A percentile compares a stretch with the other conserved stretches of the same genome.
These are phyloP conservation scores for Solanum appendiculatum DNA, from an alignment of 257 asterid species.

Conservation along the genomic window DNA sequence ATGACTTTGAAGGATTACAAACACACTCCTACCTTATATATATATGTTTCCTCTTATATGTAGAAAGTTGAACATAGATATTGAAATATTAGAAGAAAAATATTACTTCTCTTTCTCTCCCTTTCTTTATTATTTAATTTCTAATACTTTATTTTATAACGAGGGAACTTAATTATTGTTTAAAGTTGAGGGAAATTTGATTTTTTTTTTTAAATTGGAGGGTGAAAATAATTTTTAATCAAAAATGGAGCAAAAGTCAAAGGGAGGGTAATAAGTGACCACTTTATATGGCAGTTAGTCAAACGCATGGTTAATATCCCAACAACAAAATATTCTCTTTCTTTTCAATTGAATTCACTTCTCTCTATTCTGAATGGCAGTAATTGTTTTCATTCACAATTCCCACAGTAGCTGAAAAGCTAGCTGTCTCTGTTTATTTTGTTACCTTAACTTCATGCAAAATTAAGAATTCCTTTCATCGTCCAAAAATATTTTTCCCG, in stretches of 20 bases:
- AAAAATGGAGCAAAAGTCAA: not conserved
- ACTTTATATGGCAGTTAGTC: not conserved
- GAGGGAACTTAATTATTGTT: not conserved
- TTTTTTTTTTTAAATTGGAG: not conserved
- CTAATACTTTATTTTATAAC: too few relatives aligned
- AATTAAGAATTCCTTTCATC: not conserved
- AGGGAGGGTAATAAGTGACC: not conserved
- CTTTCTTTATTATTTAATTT: too few relatives aligned
- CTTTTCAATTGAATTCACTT: not conserved
- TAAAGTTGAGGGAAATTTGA: not conserved
- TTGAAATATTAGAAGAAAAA: too few relatives aligned
- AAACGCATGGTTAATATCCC: not conserved
- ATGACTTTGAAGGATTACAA: too few relatives aligned
- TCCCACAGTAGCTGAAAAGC: not conserved
- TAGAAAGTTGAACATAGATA: too few relatives aligned
- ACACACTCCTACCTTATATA: too few relatives aligned
- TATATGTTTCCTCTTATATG: too few relatives aligned
- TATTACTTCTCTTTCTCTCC: too few relatives aligned
- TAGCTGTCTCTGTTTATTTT: not conserved
- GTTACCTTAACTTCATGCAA: not conserved
- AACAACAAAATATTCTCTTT: not conserved
- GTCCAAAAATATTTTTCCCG: too few relatives aligned
- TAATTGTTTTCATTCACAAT: not conserved
- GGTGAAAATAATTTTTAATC: not conserved
- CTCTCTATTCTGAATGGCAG: not conserved